Percentiles rank a stretch among this genome's conserved stretches.
Evolutionary conservation across 768 basidiomycete species (phyloP).

Genomic region (Cubamyces sp.): DNA sequence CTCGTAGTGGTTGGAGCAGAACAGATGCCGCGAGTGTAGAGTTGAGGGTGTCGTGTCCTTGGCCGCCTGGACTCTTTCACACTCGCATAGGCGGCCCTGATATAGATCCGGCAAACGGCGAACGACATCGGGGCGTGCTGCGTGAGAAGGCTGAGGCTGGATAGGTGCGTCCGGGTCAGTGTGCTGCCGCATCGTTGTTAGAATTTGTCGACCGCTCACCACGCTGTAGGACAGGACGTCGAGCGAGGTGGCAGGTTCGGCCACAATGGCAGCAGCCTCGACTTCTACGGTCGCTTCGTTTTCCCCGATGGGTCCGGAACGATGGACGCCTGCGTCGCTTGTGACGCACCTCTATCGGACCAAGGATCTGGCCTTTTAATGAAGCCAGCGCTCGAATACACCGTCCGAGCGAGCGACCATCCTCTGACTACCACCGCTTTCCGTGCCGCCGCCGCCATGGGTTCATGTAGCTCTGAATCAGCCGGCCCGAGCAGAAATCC

Average conservation of each 20-base stretch:
- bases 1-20: conserved; percentile 17
- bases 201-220: neutral
- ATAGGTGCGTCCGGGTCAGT: neutral
- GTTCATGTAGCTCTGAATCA: neutral
- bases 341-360: conserved; percentile 22
- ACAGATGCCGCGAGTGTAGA: conserved; percentile 17
- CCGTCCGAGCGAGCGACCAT: neutral
- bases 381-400: conserved; percentile 13
- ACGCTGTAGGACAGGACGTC: neutral
- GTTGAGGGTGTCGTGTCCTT: conserved; percentile 17
- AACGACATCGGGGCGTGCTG: conserved; percentile 1
- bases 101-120: conserved; percentile 15
- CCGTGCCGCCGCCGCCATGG: neutral
- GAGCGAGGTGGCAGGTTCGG: neutral
- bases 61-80: conserved; percentile 6
- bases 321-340: conserved; percentile 3
- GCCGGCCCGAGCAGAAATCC: conserved; percentile 15
- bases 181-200: neutral
- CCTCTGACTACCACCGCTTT: conserved; percentile 6
- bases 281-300: conserved; percentile 5
- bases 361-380: conserved; percentile 14
- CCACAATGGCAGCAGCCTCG: neutral
- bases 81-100: conserved; percentile 6
- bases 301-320: conserved; percentile 21
- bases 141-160: neutral